These are phyloP conservation scores for Saturnispora ahearnii DNA, from an alignment of 805 yeast species.

Conservation along the genomic window DNA sequence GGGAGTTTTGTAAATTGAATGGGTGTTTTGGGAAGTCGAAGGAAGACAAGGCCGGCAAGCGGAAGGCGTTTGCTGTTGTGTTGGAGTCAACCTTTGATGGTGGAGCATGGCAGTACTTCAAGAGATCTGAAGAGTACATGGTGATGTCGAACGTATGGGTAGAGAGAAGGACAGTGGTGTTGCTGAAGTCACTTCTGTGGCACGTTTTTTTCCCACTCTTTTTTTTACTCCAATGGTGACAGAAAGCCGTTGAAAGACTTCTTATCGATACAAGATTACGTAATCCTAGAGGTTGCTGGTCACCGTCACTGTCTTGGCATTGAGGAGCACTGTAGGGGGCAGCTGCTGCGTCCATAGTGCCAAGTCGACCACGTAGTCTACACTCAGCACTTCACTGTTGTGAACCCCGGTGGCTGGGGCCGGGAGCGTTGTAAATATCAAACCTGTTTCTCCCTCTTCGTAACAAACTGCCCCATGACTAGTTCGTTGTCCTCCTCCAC, in stretches of 20 bases:
- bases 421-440: conserved; percentile 84
- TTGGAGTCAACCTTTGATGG: neutral
- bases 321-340: conserved; percentile 76
- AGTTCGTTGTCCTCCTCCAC: neutral
- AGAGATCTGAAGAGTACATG: conserved; percentile 12
- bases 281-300: conserved; percentile 61
- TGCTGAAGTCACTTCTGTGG: neutral
- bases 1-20: neutral
- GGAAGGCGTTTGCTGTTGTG: neutral
- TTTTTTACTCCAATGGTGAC: no score
- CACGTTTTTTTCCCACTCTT: neutral
- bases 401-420: conserved; percentile 82
- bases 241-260: no score
- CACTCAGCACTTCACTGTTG: conserved; percentile 53
- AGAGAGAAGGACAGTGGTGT: neutral
- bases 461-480: neutral
- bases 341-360: conserved; percentile 74
- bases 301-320: conserved; percentile 92
- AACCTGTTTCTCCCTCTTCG: conserved; percentile 34
- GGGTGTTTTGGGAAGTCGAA: neutral
- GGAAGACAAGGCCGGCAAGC: neutral
- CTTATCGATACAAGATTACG: no score
- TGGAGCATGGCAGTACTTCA: conserved; percentile 13
- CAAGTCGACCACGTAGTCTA: conserved; percentile 66
- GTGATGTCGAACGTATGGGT: no score